Evolutionary conservation across 176 grass and related monocot species (phyloP).

Genomic region (Themeda triandra): DNA sequence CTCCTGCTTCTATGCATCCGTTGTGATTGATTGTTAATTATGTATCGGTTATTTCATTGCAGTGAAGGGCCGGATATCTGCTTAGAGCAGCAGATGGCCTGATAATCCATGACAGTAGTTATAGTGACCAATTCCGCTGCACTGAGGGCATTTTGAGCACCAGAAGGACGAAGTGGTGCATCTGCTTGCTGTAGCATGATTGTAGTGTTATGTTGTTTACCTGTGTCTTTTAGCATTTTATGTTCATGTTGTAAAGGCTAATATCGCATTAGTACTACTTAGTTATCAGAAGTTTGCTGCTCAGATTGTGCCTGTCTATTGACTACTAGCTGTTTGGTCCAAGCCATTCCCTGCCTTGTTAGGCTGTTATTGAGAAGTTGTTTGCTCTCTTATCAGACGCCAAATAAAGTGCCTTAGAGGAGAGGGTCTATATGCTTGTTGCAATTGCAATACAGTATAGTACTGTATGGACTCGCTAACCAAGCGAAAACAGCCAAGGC

Average conservation of each 20-base stretch:
- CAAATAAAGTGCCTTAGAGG: too few species aligned
- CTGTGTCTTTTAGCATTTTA: not conserved
- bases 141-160: not conserved
- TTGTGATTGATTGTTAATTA: not conserved
- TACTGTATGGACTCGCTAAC: too few species aligned
- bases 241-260: slow-evolving; percentile 14
- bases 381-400: too few species aligned
- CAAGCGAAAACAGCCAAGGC: too few species aligned
- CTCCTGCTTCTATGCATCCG: not conserved
- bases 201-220: not conserved
- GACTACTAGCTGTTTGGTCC: not conserved
- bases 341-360: too few species aligned
- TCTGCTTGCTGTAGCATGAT: not conserved
- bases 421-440: too few species aligned
- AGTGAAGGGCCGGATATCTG: slow-evolving; percentile 26
- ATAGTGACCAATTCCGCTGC: not conserved
- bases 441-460: too few species aligned
- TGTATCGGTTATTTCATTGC: slow-evolving; percentile 25
- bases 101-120: not conserved
- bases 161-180: not conserved
- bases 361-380: too few species aligned
- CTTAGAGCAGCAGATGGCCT: not conserved
- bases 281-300: not conserved
- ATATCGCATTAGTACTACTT: not conserved
- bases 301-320: not conserved